Base-by-base conservation (phyloP, 2,329 filamentous ascomycete genomes). In the Fusarium armeniacum region DNA sequence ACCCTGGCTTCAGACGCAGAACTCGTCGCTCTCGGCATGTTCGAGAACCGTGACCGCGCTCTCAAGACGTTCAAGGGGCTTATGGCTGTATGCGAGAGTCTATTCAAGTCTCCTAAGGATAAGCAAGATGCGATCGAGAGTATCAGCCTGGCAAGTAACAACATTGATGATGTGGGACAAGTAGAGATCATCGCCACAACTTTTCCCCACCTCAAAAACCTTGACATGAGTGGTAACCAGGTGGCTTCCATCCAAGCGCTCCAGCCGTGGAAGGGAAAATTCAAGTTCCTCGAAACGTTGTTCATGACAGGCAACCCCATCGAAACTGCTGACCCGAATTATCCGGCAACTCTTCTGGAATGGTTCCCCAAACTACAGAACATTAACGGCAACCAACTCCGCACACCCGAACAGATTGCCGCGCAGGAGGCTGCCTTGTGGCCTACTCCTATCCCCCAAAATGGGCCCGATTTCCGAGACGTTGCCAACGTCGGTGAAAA, bases 31-130 rank as follows among this genome's bases (percentile, higher is more conserved):
- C 89, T 94, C 79, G 92, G 92, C 38, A 91, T 95, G 75, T 94
- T 97, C 77, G 87, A 89, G 66, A 88, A 83, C 62, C 87, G 86
- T 62, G 89, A 90, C 5, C 90, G 90, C 2, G 89, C 92, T 46
- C 87, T 91, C 68, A 99, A 98, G 78, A 92, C 97, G 67, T 98
- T 98, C 81, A 93, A 92, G 54, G 95, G 93, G 2, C 85, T 98
- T 66, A 97, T 98, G 92, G 89, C 89, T 62, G 90, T 98, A 47
- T 94, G 93, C 77, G 90, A 97, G 55, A 83, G 88, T 65, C 86
- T 91, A 20, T 97, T 97, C 82, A 90, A 91, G 71, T 90, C 87
- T 3, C 77, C 86, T 15, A 84, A 90, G 64, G 90, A 91, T 51
- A 94, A 94, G 78, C 87, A 89, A 51, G 90, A 94, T 47, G 91